phyloP scores from a whole-genome alignment of 177 flowering plant species.

The Vitis hybrid region DNA sequence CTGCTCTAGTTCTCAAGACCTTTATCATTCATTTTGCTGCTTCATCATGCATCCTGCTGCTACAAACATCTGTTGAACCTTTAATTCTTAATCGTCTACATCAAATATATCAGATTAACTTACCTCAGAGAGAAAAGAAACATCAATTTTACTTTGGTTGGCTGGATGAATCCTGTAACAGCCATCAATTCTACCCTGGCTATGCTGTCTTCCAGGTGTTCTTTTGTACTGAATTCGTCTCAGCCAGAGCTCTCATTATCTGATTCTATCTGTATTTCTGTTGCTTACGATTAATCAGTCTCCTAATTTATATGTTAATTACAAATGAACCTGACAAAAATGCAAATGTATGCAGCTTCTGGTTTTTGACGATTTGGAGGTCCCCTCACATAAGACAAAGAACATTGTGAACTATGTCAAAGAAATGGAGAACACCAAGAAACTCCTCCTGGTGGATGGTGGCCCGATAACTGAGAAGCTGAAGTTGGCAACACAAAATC shows the following conservation, averaged over 20 bases:
- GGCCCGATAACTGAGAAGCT: constrained; percentile 75
- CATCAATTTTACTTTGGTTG: too few species aligned
- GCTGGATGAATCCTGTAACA: background rate
- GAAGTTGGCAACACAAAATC: constrained; percentile 83
- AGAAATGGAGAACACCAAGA: constrained; percentile 73
- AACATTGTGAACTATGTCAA: constrained; percentile 69
- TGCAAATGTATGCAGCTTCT: constrained; percentile 53
- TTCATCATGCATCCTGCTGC: too few species aligned
- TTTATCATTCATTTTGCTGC: too few species aligned
- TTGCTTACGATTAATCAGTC: background rate
- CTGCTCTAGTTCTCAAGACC: too few species aligned
- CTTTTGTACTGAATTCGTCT: background rate
- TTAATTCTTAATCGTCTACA: too few species aligned
- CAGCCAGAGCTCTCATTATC: background rate
- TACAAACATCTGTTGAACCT: too few species aligned
- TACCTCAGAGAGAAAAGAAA: too few species aligned
- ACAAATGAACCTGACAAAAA: constrained; percentile 5
- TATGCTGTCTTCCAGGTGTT: background rate
- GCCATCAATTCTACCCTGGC: background rate
- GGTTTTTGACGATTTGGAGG: constrained; percentile 80
- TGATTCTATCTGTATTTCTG: background rate
- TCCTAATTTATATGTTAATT: background rate
- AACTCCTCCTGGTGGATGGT: constrained; percentile 82
- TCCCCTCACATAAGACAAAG: constrained; percentile 91
- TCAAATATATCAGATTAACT: too few species aligned